A percentile compares a stretch with the other conserved stretches of the same genome.
phyloP scores from a whole-genome alignment of 192 early-diverging fungal genomes.

The Linnemannia zychae region DNA sequence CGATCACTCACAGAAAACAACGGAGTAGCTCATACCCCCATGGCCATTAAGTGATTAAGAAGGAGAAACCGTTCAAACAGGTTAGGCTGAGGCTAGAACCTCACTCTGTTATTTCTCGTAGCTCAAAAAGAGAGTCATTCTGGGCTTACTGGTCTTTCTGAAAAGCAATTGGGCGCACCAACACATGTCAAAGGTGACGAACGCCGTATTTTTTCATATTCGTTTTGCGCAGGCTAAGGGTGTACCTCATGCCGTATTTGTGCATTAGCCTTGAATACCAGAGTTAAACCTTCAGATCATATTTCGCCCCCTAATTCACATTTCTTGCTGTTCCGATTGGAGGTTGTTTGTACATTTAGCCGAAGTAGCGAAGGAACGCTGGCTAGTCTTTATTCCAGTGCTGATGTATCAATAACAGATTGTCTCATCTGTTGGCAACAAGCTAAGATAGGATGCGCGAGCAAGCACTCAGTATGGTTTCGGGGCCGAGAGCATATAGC shows the following conservation, averaged over 20 bases:
- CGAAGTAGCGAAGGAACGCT: neutral
- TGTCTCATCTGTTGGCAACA: no score
- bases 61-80: no score
- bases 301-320: no score
- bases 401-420: neutral
- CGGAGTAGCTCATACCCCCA: neutral
- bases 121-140: neutral
- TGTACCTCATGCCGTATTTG: neutral
- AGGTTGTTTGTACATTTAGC: neutral
- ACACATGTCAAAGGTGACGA: neutral
- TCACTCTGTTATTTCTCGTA: neutral
- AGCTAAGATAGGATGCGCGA: neutral
- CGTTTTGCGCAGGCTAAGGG: neutral
- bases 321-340: neutral
- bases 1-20: neutral
- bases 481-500: neutral
- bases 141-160: neutral
- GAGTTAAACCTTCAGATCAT: no score
- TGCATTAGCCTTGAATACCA: constrained; percentile 4
- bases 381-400: neutral
- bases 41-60: neutral
- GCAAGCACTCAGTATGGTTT: neutral
- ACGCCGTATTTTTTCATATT: neutral
- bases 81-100: neutral
- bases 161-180: neutral